Conservation (phyloP, 2,329 filamentous ascomycete genomes). For the Amphichorda felina region DNA sequence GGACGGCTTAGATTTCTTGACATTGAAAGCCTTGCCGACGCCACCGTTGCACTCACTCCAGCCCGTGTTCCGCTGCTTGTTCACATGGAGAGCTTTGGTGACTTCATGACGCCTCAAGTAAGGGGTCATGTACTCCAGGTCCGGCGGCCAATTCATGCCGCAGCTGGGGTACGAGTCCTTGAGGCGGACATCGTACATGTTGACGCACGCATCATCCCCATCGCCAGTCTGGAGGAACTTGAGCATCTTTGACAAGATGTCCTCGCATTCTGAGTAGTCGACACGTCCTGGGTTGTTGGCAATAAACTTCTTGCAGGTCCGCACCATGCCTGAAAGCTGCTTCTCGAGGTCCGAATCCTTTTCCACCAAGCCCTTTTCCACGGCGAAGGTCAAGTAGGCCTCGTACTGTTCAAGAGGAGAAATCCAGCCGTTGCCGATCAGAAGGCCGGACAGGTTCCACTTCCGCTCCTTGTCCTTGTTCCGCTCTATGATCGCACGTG, state of each 20-base stretch:
- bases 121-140: constrained; percentile 63
- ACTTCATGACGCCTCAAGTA: constrained; percentile 83
- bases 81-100: constrained; percentile 67
- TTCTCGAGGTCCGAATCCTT: constrained; percentile 52
- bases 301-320: constrained; percentile 54
- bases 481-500: constrained; percentile 77
- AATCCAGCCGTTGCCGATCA: constrained; percentile 98
- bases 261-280: constrained; percentile 61
- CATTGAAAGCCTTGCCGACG: constrained; percentile 61
- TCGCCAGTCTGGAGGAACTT: constrained; percentile 45
- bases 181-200: constrained; percentile 95
- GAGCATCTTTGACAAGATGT: constrained; percentile 63
- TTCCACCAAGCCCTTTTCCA: constrained; percentile 61
- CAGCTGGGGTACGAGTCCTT: constrained; percentile 71
- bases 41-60: constrained; percentile 85
- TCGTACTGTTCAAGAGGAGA: constrained; percentile 83
- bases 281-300: constrained; percentile 38
- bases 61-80: constrained; percentile 67
- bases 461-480: constrained; percentile 49
- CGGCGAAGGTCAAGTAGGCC: constrained; percentile 71
- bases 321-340: constrained; percentile 56
- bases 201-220: constrained; percentile 55
- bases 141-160: constrained; percentile 96
- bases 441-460: constrained; percentile 74
- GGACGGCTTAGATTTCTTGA: constrained; percentile 59